Percentiles rank a stretch among this genome's conserved stretches.
phyloP scores from a whole-genome alignment of 495 filamentous ascomycete species.

The Xylaria nigripes region DNA sequence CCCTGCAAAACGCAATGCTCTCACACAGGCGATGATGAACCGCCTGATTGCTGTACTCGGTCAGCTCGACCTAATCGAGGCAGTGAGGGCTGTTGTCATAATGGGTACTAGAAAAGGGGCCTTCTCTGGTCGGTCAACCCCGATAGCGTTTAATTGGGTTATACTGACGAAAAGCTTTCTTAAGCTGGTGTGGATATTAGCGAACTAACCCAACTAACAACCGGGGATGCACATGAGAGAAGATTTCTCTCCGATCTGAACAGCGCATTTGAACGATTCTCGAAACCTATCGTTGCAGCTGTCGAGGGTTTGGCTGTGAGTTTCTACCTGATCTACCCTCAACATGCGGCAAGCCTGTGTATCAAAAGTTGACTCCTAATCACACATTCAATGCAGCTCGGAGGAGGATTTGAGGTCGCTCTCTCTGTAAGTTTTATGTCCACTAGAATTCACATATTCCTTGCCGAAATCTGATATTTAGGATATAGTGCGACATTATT shows the following conservation, averaged over 20 bases:
- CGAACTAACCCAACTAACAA: conserved; percentile 27
- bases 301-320: conserved; percentile 29
- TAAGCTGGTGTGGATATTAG: conserved; percentile 34
- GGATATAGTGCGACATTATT: conserved; percentile 33
- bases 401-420: conserved; percentile 32
- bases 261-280: conserved; percentile 21
- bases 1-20: conserved; percentile 32
- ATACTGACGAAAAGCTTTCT: neutral
- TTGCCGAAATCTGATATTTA: neutral
- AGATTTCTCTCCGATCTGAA: conserved; percentile 31
- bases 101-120: conserved; percentile 25
- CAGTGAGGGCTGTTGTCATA: conserved; percentile 27
- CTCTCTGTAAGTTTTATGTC: conserved; percentile 18
- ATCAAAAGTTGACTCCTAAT: neutral
- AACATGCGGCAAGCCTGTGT: neutral
- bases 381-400: conserved; percentile 16
- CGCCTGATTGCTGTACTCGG: conserved; percentile 17
- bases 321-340: neutral
- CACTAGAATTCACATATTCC: neutral
- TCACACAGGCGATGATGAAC: conserved; percentile 27
- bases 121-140: conserved; percentile 28
- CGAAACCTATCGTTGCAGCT: conserved; percentile 30
- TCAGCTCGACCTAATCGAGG: conserved; percentile 16
- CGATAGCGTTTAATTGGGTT: conserved; percentile 2
- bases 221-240: conserved; percentile 20